phyloP scores from a whole-genome alignment of 2,329 filamentous ascomycete genomes.

The Cercospora berteroae region DNA sequence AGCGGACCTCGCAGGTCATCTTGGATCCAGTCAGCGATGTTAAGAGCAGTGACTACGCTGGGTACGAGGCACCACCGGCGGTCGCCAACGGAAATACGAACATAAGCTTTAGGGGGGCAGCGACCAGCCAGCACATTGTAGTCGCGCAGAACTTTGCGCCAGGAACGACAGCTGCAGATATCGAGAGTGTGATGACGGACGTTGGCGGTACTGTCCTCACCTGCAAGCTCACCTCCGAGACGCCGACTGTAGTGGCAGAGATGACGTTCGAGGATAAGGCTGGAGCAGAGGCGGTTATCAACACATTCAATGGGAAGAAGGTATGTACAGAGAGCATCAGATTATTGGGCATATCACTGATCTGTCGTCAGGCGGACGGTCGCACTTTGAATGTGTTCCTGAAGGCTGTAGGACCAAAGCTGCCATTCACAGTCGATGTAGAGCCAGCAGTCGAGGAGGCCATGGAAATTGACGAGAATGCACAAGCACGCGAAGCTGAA shows the following conservation, averaged over 20 bases:
- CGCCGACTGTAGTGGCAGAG: conserved; percentile 73
- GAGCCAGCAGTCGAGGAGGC: conserved; percentile 35
- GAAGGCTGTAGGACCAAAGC: conserved; percentile 20
- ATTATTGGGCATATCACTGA: not conserved
- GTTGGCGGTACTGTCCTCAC: conserved; percentile 65
- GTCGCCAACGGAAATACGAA: conserved; percentile 42
- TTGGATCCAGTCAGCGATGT: conserved; percentile 31
- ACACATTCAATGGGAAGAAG: conserved; percentile 75
- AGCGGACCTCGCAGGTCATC: conserved; percentile 3
- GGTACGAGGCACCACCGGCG: conserved; percentile 31
- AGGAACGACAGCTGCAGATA: conserved; percentile 77
- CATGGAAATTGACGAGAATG: conserved; percentile 47
- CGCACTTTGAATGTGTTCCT: conserved; percentile 68
- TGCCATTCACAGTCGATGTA: conserved; percentile 20
- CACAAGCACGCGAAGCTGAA: conserved; percentile 32
- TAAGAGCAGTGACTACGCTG: conserved; percentile 32
- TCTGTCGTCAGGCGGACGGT: conserved; percentile 64
- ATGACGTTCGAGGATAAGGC: conserved; percentile 70
- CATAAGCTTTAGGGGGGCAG: conserved; percentile 67
- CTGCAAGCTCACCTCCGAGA: conserved; percentile 66
- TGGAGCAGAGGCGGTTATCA: conserved; percentile 71
- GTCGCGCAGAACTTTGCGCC: conserved; percentile 79
- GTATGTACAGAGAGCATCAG: conserved; percentile 47
- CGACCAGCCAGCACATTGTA: conserved; percentile 65
- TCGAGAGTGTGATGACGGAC: conserved; percentile 69